phyloP scores from a whole-genome alignment of 176 grass and related monocot species.

The Aegilops bicornis region DNA sequence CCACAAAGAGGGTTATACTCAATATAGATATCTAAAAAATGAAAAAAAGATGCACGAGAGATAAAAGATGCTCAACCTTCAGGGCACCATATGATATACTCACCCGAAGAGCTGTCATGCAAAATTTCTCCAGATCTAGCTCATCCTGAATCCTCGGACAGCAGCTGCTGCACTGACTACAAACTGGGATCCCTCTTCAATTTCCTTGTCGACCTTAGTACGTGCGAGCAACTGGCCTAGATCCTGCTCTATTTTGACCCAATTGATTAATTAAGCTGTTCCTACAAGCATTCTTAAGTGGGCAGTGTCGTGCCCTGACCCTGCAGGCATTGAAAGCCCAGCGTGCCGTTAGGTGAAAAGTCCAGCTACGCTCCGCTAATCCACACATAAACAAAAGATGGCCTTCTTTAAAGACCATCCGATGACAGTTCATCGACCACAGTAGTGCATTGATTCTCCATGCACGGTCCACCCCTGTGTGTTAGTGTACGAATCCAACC shows the following conservation, averaged over 20 bases:
- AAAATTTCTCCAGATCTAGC: background rate
- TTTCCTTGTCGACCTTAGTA: background rate
- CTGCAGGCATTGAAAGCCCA: constrained; percentile 30
- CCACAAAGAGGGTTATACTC: too few relatives aligned
- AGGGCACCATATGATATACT: background rate
- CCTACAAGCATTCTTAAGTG: background rate
- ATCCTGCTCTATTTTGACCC: background rate
- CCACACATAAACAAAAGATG: constrained; percentile 7
- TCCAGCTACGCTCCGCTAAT: background rate
- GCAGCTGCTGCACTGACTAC: background rate
- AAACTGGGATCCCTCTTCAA: background rate
- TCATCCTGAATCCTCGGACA: background rate
- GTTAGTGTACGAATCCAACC: background rate
- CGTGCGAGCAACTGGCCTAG: background rate
- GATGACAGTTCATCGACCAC: constrained; percentile 7
- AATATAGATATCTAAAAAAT: too few relatives aligned
- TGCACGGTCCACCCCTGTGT: background rate
- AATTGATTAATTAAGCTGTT: background rate
- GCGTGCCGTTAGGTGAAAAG: constrained; percentile 28
- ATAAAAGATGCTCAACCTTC: background rate
- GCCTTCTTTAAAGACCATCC: background rate
- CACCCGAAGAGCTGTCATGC: background rate
- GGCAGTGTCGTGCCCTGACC: background rate
- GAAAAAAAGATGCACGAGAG: background rate
- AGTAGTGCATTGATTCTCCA: background rate